Evolutionary conservation across 2,329 filamentous ascomycete species (phyloP).

Genomic region (Didymella segeticola): DNA sequence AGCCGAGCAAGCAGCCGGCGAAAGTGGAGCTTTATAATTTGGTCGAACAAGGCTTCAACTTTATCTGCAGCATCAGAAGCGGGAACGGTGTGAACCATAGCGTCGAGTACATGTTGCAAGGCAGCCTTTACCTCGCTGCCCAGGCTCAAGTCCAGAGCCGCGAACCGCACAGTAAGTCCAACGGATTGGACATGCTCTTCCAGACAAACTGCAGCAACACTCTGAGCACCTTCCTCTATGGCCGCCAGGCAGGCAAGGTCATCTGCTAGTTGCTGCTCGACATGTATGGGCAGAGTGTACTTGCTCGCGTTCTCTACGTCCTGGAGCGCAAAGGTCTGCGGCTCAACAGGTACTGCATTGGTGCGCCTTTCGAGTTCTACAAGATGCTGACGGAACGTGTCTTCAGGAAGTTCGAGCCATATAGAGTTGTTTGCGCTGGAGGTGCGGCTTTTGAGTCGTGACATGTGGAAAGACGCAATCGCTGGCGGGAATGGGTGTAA

Average conservation of each 20-base stretch:
- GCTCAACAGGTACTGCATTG: conserved; percentile 13
- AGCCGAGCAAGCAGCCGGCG: conserved; percentile 14
- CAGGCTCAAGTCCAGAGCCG: conserved; percentile 3
- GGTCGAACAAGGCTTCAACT: not conserved
- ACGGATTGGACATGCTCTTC: conserved; percentile 5
- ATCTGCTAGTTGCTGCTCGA: conserved; percentile 15
- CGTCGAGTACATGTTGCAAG: not conserved
- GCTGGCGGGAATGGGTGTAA: too few species aligned
- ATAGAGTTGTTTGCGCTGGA: not conserved
- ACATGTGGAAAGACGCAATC: not conserved
- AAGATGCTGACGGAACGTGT: conserved; percentile 10
- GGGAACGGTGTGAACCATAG: not conserved
- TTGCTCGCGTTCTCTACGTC: not conserved
- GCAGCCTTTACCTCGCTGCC: conserved; percentile 3
- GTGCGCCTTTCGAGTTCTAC: conserved; percentile 11
- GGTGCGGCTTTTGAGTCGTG: conserved; percentile 9
- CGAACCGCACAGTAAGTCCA: conserved; percentile 6
- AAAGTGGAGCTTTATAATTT: conserved; percentile 3
- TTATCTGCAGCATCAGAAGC: not conserved
- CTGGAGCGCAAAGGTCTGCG: not conserved
- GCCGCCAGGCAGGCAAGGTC: conserved; percentile 13
- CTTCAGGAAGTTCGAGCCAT: conserved; percentile 3
- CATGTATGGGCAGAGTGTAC: not conserved
- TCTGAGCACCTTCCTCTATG: conserved; percentile 14
- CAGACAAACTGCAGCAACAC: conserved; percentile 13